Evolutionary conservation across 140 eudicot species (phyloP), one percentile per base, ranked within the genome.

Genomic region (Flaveria floridana): DNA sequence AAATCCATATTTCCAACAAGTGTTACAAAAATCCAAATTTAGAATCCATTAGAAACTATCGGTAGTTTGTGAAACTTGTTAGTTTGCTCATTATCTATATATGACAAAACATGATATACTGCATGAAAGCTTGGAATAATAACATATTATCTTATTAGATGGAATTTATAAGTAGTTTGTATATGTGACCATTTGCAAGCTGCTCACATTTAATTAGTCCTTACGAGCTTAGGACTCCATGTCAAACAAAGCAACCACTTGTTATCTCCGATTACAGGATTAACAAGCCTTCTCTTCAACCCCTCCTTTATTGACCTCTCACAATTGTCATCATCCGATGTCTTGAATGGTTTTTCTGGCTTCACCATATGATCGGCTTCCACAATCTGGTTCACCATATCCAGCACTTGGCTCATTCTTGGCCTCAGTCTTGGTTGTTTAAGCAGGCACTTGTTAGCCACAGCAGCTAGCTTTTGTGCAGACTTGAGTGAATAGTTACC

Each of bases 401-500:
- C 94, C 71, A 89, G 28, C 47, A 91, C 97, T 28, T 85, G 89
- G 50, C 89, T 83, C 97, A 91, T 91, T 68, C 82, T 91, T 2
- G 96, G 97, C 42, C 97, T 87, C 71, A 79, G 75, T 73, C 82
- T 85, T 21, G 97, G 86, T 58, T 85, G 87, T 68, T 86, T 78
- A 12, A 83, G 86, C 75, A 91, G 78, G 52, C 97, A 91, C 73
- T 84, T 80, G 80, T 91, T 91, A 41, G 96, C 97, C 47, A 91
- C 83, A 19, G 91, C 96, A 3, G 93, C 97, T 34, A 91, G 78
- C 87, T 84, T 89, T 76, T 87, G 89, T 9, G 97, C 96, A 7
- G 96, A 86, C 68, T 82, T 87, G 62, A 84, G 73, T 18, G 87
- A 80, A 70, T 85, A 91, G 26, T 85, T 84, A 21, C 97, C 96